Base-by-base conservation (phyloP, 768 basidiomycete species). In the Polyporus arcularius region DNA sequence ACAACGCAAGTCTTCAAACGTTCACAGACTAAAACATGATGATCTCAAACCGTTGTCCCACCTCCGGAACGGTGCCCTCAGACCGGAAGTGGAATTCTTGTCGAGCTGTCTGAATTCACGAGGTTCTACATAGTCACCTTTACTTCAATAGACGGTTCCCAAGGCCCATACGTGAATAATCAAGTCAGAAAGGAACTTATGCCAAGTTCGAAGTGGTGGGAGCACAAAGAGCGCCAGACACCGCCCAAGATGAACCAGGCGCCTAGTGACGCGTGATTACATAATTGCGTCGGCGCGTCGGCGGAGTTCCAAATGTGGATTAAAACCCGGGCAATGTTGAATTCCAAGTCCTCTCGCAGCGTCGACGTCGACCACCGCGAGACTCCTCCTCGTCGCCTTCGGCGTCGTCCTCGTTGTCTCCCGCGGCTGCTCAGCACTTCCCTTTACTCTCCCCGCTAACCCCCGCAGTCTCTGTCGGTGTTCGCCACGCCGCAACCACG, bases 281-380 rank as follows among this genome's bases (percentile, higher is more conserved):
- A 7, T 26, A 18, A 51, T 30, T 14, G 21, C 38, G n/a, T 31
- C 6, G 40, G 35, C 41, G 53, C 35, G 39, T 47, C 52, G 40
- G 55, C 58, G 58, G 58, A 60, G 60, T 65, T 41, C 41, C 14
- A 62, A 57, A 41, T 28, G 14, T 16, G 18, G 48, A 38, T 51
- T 21, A 61, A 61, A 64, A 35, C 31, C 31, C 28, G 39, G 42
- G 32, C 55, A 54, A 64, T 53, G 63, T 64, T 60, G 50, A 55
- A 45, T 55, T 58, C 52, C 21, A 16, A 32, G 49, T 53, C 54
- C 26, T n/a, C 45, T 46, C 26, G 38, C 61, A 53, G 51, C 61
- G 57, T 63, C 61, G 61, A 63, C 61, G 47, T 55, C 61, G 61
- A 55, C 57, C 40, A 28, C 31, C 56, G 43, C 57, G 57, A 63